These are phyloP conservation scores for Sporodiniella umbellata DNA, from an alignment of 371 early-diverging fungal genomes.

Conservation along the genomic window DNA sequence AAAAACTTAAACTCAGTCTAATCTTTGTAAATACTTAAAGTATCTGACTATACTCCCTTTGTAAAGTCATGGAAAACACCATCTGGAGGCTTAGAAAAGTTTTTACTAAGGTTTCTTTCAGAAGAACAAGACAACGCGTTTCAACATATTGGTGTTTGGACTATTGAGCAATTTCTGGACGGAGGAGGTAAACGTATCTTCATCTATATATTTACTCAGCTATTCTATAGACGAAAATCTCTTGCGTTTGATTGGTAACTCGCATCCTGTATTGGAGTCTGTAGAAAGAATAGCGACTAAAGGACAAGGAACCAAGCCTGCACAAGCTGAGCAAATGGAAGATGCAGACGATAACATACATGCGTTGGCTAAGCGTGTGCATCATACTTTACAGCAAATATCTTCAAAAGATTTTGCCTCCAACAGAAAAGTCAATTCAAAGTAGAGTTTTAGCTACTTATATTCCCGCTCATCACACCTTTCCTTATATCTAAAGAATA, in stretches of 20 bases:
- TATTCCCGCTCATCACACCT: not conserved
- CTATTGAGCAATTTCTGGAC: slow-evolving; percentile 83
- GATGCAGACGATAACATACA: slow-evolving; percentile 46
- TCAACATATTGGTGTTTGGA: slow-evolving; percentile 88
- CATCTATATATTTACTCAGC: not conserved
- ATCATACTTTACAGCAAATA: slow-evolving; percentile 19
- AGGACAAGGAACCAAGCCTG: slow-evolving; percentile 12
- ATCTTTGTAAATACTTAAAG: slow-evolving; percentile 19
- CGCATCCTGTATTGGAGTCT: slow-evolving; percentile 30
- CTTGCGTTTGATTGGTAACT: slow-evolving; percentile 27
- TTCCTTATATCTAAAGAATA: not conserved
- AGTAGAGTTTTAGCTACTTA: not conserved
- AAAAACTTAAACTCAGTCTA: not conserved
- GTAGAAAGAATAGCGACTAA: slow-evolving; percentile 34
- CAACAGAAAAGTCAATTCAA: not conserved
- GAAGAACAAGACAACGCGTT: slow-evolving; percentile 72
- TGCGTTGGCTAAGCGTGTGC: slow-evolving; percentile 38
- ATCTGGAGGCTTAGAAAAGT: slow-evolving; percentile 67
- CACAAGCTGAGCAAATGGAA: slow-evolving; percentile 10
- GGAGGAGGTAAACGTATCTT: slow-evolving; percentile 24
- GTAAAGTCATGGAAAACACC: slow-evolving; percentile 68
- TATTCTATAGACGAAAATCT: slow-evolving; percentile 25
- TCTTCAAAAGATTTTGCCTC: slow-evolving; percentile 1
- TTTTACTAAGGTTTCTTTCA: slow-evolving; percentile 67
- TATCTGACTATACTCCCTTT: slow-evolving; percentile 66